These are phyloP conservation scores for Wickerhamiella brachini DNA, from an alignment of 805 yeast species.

Conservation along the genomic window DNA sequence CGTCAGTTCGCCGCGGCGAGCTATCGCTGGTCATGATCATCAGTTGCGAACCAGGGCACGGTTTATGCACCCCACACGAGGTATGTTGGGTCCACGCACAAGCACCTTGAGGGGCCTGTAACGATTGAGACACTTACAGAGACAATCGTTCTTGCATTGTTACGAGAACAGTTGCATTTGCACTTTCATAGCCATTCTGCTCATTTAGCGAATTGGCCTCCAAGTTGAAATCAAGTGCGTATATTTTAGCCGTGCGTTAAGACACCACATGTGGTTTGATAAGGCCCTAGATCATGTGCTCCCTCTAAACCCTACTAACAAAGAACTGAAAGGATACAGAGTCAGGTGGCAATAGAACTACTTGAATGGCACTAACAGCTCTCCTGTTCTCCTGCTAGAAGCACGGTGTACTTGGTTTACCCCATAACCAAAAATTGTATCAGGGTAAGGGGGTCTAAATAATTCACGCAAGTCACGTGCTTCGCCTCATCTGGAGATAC, in stretches of 20 bases:
- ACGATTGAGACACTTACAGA: too few species aligned
- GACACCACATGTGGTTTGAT: background rate
- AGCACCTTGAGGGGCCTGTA: too few species aligned
- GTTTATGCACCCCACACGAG: background rate
- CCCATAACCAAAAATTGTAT: background rate
- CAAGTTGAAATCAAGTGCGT: background rate
- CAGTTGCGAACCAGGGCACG: background rate
- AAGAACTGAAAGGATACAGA: too few species aligned
- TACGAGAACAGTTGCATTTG: too few species aligned
- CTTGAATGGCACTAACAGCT: too few species aligned
- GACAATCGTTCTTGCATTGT: too few species aligned
- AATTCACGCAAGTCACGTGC: background rate
- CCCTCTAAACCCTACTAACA: too few species aligned
- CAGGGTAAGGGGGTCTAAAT: background rate
- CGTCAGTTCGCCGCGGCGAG: background rate
- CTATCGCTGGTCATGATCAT: background rate
- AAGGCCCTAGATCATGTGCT: background rate
- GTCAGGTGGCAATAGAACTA: too few species aligned
- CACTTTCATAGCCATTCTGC: too few species aligned
- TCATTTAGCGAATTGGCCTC: too few species aligned
- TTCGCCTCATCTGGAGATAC: too few species aligned
- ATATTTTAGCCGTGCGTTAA: background rate
- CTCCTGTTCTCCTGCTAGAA: too few species aligned
- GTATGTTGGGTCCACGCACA: background rate
- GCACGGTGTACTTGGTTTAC: background rate